A percentile compares a stretch with the other conserved stretches of the same genome.
These are phyloP conservation scores for Lathyrus aphaca DNA, from an alignment of 306 rosid species.

Conservation along the genomic window DNA sequence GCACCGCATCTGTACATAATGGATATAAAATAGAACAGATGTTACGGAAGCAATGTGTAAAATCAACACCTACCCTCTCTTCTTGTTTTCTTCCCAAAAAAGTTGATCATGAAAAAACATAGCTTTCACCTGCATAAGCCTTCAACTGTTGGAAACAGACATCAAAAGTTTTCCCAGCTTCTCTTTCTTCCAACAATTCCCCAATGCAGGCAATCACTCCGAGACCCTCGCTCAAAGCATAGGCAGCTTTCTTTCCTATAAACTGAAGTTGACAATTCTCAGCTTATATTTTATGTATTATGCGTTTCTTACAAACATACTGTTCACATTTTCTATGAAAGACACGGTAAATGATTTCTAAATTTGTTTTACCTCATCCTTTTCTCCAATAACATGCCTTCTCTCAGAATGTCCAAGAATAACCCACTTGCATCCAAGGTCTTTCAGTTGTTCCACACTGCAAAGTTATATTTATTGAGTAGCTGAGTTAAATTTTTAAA, in stretches of 20 bases:
- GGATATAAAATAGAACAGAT: background rate
- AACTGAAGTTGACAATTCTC: conserved; percentile 63
- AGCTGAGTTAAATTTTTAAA: conserved; percentile 22
- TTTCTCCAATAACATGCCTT: conserved; percentile 94
- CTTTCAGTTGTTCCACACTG: conserved; percentile 94
- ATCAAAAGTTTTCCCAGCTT: conserved; percentile 95
- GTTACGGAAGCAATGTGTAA: conserved; percentile 32
- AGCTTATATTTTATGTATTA: conserved; percentile 35
- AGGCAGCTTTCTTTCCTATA: conserved; percentile 96
- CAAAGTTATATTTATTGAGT: conserved; percentile 34
- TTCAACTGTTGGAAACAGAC: conserved; percentile 81
- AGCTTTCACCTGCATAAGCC: conserved; percentile 76
- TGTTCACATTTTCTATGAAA: conserved; percentile 29
- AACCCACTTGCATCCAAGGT: conserved; percentile 91
- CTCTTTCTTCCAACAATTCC: conserved; percentile 87
- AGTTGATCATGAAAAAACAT: conserved; percentile 22
- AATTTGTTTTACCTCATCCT: conserved; percentile 71
- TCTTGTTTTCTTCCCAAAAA: conserved; percentile 1
- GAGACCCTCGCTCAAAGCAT: conserved; percentile 90
- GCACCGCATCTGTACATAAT: conserved; percentile 74
- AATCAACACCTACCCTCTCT: background rate
- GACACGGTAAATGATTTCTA: conserved; percentile 18
- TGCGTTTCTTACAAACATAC: conserved; percentile 31
- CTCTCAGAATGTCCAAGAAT: conserved; percentile 99
- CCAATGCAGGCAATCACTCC: conserved; percentile 99